Evolutionary conservation across 2,329 filamentous ascomycete species (phyloP).

Genomic region (Cercospora nicotianae): DNA sequence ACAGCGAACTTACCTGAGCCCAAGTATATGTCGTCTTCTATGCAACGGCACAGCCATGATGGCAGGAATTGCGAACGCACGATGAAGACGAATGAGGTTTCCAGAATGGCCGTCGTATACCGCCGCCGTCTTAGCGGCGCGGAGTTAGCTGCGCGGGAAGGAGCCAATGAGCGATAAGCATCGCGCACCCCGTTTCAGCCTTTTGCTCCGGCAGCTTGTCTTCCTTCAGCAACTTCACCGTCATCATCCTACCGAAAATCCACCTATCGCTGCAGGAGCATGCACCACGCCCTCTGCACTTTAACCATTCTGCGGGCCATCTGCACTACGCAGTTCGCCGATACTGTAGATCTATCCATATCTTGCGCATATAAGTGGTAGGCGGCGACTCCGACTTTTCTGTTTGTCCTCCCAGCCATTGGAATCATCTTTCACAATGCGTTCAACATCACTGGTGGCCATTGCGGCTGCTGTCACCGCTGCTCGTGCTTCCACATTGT

Average conservation of each 20-base stretch:
- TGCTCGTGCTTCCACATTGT: conserved; percentile 44
- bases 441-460: conserved; percentile 16
- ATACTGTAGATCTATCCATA: conserved; percentile 37
- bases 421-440: conserved; percentile 23
- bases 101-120: not conserved
- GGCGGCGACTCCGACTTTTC: not conserved
- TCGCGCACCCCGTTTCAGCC: conserved; percentile 3
- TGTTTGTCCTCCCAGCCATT: not conserved
- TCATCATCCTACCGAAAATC: conserved; percentile 10
- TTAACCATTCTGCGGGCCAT: not conserved
- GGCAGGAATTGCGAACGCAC: not conserved
- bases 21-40: not conserved
- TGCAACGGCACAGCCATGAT: not conserved
- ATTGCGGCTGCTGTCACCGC: conserved; percentile 15
- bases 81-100: not conserved
- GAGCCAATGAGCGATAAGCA: not conserved
- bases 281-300: conserved; percentile 20
- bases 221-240: conserved; percentile 11
- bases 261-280: conserved; percentile 29
- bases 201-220: conserved; percentile 7
- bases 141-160: not conserved
- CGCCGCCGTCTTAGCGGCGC: not conserved
- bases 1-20: not conserved
- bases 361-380: not conserved
- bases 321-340: conserved; percentile 7